These are phyloP conservation scores for Fusarium solani-melongenae DNA, from an alignment of 2,329 filamentous ascomycete genomes.

Conservation along the genomic window DNA sequence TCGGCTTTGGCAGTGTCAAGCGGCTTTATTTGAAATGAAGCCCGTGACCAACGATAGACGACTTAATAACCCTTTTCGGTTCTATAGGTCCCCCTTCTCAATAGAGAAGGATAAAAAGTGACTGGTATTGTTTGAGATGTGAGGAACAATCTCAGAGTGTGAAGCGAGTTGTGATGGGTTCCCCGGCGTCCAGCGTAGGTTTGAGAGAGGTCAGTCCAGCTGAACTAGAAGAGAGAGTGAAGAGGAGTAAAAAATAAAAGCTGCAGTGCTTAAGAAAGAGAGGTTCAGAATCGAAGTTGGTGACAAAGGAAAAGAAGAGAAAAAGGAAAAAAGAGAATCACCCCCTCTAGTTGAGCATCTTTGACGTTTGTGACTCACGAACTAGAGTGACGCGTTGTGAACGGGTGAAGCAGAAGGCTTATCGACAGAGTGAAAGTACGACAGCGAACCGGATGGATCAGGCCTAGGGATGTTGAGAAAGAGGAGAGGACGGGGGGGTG, in stretches of 20 bases:
- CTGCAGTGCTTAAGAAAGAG: slow-evolving; percentile 15
- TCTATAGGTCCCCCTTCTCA: neutral
- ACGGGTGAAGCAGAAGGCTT: slow-evolving; percentile 23
- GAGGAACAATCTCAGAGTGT: slow-evolving; percentile 9
- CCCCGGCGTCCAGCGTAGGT: slow-evolving; percentile 32
- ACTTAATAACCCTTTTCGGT: neutral
- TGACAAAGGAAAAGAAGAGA: slow-evolving; percentile 32
- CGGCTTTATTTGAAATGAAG: neutral
- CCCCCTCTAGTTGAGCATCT: slow-evolving; percentile 37
- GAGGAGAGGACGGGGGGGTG: neutral
- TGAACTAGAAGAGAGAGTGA: slow-evolving; percentile 35
- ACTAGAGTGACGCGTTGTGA: slow-evolving; percentile 33
- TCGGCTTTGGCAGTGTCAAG: slow-evolving; percentile 4
- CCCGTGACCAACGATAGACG: slow-evolving; percentile 20
- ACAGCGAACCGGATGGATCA: slow-evolving; percentile 33
- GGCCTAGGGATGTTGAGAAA: neutral
- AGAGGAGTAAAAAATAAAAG: slow-evolving; percentile 20
- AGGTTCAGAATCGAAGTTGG: slow-evolving; percentile 22
- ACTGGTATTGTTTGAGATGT: slow-evolving; percentile 11
- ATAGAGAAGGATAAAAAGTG: neutral
- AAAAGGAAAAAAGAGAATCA: slow-evolving; percentile 30
- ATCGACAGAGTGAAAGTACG: slow-evolving; percentile 26
- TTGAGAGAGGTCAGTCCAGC: slow-evolving; percentile 40
- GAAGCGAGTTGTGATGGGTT: slow-evolving; percentile 16
- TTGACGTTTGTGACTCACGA: slow-evolving; percentile 43